phyloP scores from a whole-genome alignment of 306 rosid genomes.

The Dalbergia cultrata region DNA sequence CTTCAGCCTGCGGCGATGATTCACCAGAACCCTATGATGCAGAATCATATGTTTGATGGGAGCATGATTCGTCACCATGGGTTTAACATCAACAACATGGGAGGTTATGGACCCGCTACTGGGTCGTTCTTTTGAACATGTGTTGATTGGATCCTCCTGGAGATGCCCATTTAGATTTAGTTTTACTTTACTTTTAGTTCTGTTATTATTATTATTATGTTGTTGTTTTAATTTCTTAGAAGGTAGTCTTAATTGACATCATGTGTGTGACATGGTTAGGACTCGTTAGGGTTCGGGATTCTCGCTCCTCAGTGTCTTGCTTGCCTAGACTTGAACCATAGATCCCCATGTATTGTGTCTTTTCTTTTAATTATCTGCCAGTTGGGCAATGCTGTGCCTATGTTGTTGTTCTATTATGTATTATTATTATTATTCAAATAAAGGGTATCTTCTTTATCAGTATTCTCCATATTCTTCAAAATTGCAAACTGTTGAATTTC shows the following conservation, averaged over 20 bases:
- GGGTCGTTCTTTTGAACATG: conserved; percentile 28
- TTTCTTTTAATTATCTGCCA: background rate
- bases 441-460: conserved; percentile 25
- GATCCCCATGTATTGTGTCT: background rate
- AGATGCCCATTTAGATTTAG: conserved; percentile 10
- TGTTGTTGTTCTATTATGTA: too few species aligned
- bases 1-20: background rate
- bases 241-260: background rate
- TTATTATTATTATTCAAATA: background rate
- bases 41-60: conserved; percentile 23
- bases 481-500: background rate
- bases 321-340: background rate
- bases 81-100: conserved; percentile 18
- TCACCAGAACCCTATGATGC: conserved; percentile 39
- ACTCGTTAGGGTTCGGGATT: background rate
- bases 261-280: conserved; percentile 1
- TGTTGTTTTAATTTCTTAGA: background rate
- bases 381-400: background rate
- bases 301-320: background rate
- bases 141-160: background rate
- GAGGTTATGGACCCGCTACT: background rate
- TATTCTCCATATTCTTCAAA: background rate
- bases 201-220: background rate
- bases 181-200: background rate
- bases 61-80: conserved; percentile 9